Conservation (phyloP, 176 grass and related monocot species). For the Stipa capillata region DNA sequence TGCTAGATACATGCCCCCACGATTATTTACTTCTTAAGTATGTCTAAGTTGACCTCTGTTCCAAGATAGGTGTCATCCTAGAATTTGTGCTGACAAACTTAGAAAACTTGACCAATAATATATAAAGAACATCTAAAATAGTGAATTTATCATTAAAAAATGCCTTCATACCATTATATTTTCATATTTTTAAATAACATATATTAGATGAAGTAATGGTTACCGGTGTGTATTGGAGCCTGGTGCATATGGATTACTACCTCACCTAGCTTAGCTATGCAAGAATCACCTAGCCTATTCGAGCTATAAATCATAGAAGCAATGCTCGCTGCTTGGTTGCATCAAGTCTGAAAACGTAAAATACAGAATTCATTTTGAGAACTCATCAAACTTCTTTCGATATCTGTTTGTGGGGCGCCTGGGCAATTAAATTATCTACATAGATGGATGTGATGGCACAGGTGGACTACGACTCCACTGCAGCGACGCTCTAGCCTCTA, state of each 20-base stretch:
- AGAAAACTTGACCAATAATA: neutral
- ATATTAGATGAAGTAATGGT: neutral
- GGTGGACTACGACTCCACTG: neutral
- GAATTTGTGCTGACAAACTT: neutral
- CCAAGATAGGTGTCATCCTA: neutral
- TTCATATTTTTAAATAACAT: neutral
- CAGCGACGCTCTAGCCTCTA: neutral
- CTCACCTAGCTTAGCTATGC: neutral
- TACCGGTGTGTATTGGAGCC: neutral
- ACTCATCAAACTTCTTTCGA: neutral
- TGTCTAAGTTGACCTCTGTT: neutral
- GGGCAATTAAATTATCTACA: neutral
- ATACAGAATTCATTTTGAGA: neutral
- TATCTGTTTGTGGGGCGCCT: neutral
- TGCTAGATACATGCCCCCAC: neutral
- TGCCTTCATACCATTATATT: neutral
- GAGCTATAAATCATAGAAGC: neutral
- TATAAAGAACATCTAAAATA: neutral
- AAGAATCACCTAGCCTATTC: neutral
- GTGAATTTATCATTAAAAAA: neutral
- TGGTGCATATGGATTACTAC: neutral
- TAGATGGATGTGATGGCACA: too few species aligned
- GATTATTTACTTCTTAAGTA: slow-evolving; percentile 1
- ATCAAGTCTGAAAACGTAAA: neutral
- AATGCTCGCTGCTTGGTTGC: neutral